phyloP scores from a whole-genome alignment of 768 basidiomycete species.

The Russula vinacea region DNA sequence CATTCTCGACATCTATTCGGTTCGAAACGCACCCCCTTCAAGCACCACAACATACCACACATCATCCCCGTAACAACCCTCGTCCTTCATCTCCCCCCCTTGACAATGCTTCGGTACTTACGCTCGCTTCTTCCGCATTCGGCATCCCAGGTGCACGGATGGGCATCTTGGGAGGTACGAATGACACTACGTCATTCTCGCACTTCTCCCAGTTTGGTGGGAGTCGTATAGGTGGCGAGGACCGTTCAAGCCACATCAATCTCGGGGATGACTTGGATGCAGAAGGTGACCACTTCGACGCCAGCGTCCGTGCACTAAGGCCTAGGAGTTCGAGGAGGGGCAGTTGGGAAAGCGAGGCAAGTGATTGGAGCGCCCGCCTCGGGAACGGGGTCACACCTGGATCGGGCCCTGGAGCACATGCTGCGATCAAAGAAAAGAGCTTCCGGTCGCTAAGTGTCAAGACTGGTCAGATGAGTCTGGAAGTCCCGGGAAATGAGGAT shows the following conservation, averaged over 20 bases:
- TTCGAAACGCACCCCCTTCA: constrained; percentile 49
- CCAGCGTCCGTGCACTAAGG: constrained; percentile 85
- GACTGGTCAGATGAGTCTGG: constrained; percentile 40
- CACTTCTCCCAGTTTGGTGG: constrained; percentile 51
- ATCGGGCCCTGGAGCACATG: constrained; percentile 19
- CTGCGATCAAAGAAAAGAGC: constrained; percentile 17
- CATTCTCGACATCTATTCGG: constrained; percentile 43
- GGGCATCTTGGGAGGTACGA: constrained; percentile 35
- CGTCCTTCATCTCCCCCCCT: constrained; percentile 85
- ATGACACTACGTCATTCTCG: constrained; percentile 58
- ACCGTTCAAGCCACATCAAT: constrained; percentile 65
- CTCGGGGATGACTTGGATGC: constrained; percentile 44
- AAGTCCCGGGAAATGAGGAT: constrained; percentile 40
- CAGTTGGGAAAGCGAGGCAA: constrained; percentile 90
- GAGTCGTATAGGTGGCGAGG: constrained; percentile 40
- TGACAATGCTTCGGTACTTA: constrained; percentile 90
- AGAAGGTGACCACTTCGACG: constrained; percentile 58
- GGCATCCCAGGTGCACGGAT: constrained; percentile 60
- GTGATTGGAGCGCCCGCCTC: constrained; percentile 79
- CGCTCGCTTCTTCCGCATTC: constrained; percentile 91
- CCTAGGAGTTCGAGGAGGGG: constrained; percentile 82
- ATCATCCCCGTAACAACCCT: constrained; percentile 94
- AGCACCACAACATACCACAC: constrained; percentile 85
- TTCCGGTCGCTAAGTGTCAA: constrained; percentile 25
- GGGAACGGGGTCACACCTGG: constrained; percentile 46